Base-by-base conservation (phyloP, 441 rosid genomes). In the Pelargonium cotyledonis region DNA sequence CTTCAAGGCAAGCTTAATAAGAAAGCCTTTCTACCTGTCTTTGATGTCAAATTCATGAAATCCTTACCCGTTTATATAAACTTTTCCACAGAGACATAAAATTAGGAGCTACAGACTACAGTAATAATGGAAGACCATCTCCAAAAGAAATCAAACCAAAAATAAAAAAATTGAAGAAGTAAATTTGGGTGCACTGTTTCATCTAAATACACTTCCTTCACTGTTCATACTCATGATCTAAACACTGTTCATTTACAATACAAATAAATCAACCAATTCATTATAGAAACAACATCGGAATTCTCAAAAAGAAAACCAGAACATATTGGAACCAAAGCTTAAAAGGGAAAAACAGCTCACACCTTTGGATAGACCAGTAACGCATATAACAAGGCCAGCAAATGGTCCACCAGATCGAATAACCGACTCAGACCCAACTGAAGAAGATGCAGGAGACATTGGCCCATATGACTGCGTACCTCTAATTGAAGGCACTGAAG, bases 331-430 rank as follows among this genome's bases (percentile, higher is more conserved):
- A 21, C 41, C 70, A 67, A 46, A 46, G 9, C 58, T 68, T 14
- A 10, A 31, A 15, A 66, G 26, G 8, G 0, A 19, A 16, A 15
- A 15, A 31, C n/a, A 29, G 16, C 8, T 11, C 43, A 10, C 61
- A 90, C 99, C 98, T 88, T 89, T 92, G 47, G 99, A 95, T 51
- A 95, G 86, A 76, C 99, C 98, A 23, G 98, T 92, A 53, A 90
- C 98, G 68, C 98, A 95, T 7, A 95, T 88, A 53, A 88, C 85
- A 72, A 95, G 92, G 55, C 89, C 85, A 38, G 88, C 74, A 75
- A 95, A 95, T 0, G 98, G 98, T 63, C 85, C 86, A 70, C 68
- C 68, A 35, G 85, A 67, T 35, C 76, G 83, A 75, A 77, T 75
- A 79, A 78, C 60, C 38, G 78, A 49, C 63, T 75, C 81, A 43